Base-by-base conservation (phyloP, 768 basidiomycete genomes). In the Macrolepiota fuliginosa region DNA sequence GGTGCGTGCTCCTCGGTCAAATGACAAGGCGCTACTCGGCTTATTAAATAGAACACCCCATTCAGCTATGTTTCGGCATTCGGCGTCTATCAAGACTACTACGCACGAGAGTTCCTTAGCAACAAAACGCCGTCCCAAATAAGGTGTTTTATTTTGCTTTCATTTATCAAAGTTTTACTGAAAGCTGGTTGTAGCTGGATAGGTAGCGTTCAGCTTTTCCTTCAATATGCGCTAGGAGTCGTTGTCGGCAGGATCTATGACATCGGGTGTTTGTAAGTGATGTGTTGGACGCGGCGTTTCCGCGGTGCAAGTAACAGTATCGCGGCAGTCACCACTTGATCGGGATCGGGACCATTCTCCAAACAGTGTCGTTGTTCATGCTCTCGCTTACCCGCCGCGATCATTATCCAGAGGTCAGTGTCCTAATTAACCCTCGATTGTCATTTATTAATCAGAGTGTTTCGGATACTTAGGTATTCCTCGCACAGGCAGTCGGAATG, bases 401-500 rank as follows among this genome's bases (percentile, higher is more conserved):
- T 36, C 71, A 74, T 51, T 83, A 78, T 65, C 82, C 79, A 58
- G 77, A 83, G 72, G 76, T 84, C 55, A 58, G 42, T 36, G 7
- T 17, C 32, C 32, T 19, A 17, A 7, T 45, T 19, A 19, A 27
- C 63, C 25, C 56, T 56, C 29, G 65, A 66, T 4, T 58, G 61
- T 10, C 50, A 15, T 54, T 36, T 15, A 39, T 54, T 69, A 36
- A 54, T 47, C 51, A 25, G 24, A 62, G 22, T 64, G 63, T 37
- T 49, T 58, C n/a, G n/a, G n/a, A n/a, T n/a, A 52, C 64, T 65
- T 36, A 82, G 75, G 72, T 83, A 17, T 84, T 86, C 66, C 71
- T 86, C 12, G 72, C 81, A 0, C 84, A 87, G 70, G 84, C 79
- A 3, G 71, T 87, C n/a, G 83, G 81, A n/a, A 79, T 83, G 72